Conservation (phyloP, 257 asterid genomes). For the Solanum peruvianum region DNA sequence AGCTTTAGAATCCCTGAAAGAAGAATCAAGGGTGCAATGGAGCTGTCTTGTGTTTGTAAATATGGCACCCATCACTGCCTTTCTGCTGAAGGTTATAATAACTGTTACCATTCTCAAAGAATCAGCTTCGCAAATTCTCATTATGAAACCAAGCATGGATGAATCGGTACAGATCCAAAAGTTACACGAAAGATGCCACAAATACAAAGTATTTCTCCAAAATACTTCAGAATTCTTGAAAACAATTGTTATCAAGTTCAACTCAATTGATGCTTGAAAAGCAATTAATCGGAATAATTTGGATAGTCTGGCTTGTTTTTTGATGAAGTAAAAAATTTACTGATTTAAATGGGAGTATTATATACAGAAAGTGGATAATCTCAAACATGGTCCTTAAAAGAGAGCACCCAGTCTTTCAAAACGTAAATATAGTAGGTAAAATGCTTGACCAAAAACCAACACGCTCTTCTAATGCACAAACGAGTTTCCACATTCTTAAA, state of each 20-base stretch:
- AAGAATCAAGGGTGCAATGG: not conserved
- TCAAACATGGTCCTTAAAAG: not conserved
- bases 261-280: not conserved
- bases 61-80: not conserved
- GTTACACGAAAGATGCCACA: not conserved
- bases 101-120: not conserved
- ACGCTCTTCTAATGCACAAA: not conserved
- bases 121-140: not conserved
- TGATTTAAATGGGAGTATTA: not conserved
- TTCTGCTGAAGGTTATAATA: not conserved
- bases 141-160: not conserved
- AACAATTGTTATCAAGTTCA: not conserved
- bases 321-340: not conserved
- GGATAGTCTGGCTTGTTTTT: not conserved
- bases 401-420: not conserved
- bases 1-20: not conserved
- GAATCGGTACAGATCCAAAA: not conserved
- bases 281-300: not conserved
- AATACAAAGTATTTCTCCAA: not conserved
- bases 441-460: not conserved
- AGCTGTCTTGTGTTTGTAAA: not conserved
- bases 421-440: not conserved
- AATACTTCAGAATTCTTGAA: not conserved
- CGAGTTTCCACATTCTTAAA: not conserved
- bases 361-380: not conserved